A percentile compares a stretch with the other conserved stretches of the same genome.
These are phyloP conservation scores for Purpureocillium takamizusanense DNA, from an alignment of 2,329 filamentous ascomycete genomes.

Conservation along the genomic window DNA sequence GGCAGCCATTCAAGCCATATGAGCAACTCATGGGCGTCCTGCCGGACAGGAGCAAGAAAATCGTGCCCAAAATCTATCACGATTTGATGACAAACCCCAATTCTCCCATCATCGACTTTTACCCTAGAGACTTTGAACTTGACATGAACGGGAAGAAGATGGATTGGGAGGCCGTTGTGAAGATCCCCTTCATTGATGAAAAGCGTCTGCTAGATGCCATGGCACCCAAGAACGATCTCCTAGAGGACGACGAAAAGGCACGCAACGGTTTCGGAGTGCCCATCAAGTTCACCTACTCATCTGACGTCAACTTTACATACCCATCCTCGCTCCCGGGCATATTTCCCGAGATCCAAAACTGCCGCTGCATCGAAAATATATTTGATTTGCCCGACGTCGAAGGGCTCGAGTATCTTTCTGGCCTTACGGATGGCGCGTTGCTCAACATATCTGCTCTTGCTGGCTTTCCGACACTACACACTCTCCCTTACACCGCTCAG, in stretches of 20 bases:
- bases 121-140: conserved; percentile 90
- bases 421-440: conserved; percentile 75
- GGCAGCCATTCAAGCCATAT: conserved; percentile 89
- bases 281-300: conserved; percentile 83
- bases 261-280: conserved; percentile 89
- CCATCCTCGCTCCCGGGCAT: conserved; percentile 80
- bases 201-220: conserved; percentile 76
- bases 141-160: conserved; percentile 99
- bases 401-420: conserved; percentile 75
- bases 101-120: conserved; percentile 96
- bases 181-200: conserved; percentile 98
- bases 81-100: conserved; percentile 83
- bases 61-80: conserved; percentile 81
- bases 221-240: conserved; percentile 68
- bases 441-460: conserved; percentile 77
- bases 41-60: conserved; percentile 93
- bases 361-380: conserved; percentile 89
- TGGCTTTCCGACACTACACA: conserved; percentile 86
- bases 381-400: conserved; percentile 92
- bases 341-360: conserved; percentile 81
- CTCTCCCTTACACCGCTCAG: conserved; percentile 71
- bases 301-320: conserved; percentile 70
- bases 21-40: conserved; percentile 98
- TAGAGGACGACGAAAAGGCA: conserved; percentile 69
- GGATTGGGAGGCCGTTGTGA: conserved; percentile 99